Evolutionary conservation across 2,329 filamentous ascomycete genomes (phyloP), one percentile per base, ranked within the genome.

Genomic region (Trichoderma brevicompactum): DNA sequence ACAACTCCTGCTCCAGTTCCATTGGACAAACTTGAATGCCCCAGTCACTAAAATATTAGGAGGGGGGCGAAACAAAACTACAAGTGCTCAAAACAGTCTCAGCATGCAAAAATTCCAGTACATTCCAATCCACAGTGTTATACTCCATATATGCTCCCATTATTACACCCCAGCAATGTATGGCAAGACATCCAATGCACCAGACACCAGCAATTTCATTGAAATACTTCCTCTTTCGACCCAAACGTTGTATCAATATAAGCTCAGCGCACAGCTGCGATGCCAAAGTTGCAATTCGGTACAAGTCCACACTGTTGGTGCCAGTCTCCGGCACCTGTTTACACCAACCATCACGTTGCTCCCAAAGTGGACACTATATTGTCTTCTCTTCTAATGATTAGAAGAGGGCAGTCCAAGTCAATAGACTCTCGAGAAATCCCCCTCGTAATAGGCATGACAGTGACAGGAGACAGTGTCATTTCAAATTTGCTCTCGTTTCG

Each of bases 401-500:
- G 12, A 50, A 34, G 48, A 8, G n/a, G n/a, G n/a, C n/a, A n/a
- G n/a, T n/a, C n/a, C n/a, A n/a, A n/a, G n/a, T n/a, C n/a, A n/a
- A n/a, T n/a, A n/a, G 7, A 32, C 28, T 32, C 12, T n/a, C 12
- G 7, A 15, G 6, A 44, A 15, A 5, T 32, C n/a, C 15, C 7
- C 48, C 9, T 50, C 48, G 7, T 13, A n/a, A n/a, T 34, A 50
- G 13, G 28, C n/a, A 38, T 15, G 49, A 53, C 34, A 19, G 32
- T 2, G 23, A 28, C 23, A 5, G 5, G 7, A 53, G 15, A 32
- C 32, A 38, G 5, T 15, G 36, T 5, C 17, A 28, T 54, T 17
- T 28, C 6, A 23, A 19, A 23, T 19, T 38, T 23, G 10, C 44
- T 55, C 17, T 23, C 28, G 59, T 69, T 80, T 46, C 23, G 81